Evolutionary conservation across 441 rosid species (phyloP).

Genomic region (Adansonia grandidieri): DNA sequence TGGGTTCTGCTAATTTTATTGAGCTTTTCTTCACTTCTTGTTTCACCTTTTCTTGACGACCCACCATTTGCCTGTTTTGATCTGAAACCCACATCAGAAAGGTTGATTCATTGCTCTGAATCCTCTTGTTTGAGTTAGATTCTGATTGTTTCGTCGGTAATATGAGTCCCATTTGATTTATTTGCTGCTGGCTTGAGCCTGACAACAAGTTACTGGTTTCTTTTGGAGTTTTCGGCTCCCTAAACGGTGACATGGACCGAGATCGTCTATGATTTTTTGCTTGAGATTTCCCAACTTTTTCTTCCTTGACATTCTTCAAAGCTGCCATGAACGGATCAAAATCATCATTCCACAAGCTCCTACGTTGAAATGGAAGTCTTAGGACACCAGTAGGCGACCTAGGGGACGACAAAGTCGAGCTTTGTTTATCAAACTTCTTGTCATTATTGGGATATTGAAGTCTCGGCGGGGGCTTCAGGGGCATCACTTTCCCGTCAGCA

Average conservation of each 20-base stretch:
- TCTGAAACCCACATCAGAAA: conserved; percentile 15
- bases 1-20: conserved; percentile 36
- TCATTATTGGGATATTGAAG: background rate
- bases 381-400: conserved; percentile 29
- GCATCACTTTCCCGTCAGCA: conserved; percentile 47
- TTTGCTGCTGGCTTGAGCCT: background rate
- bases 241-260: conserved; percentile 40
- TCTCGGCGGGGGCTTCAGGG: conserved; percentile 50
- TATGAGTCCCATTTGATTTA: background rate
- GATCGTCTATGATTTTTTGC: conserved; percentile 32
- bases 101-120: background rate
- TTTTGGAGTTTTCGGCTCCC: conserved; percentile 11
- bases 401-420: conserved; percentile 29
- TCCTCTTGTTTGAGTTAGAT: background rate
- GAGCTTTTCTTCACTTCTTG: conserved; percentile 5
- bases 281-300: background rate
- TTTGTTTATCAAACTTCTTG: background rate
- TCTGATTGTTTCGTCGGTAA: background rate
- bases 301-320: conserved; percentile 47
- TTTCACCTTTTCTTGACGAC: background rate
- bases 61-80: background rate
- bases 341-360: conserved; percentile 55
- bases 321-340: conserved; percentile 65
- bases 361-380: conserved; percentile 35
- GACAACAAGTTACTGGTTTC: background rate